Evolutionary conservation across 306 rosid species (phyloP).

Genomic region (Crotalaria pallida): DNA sequence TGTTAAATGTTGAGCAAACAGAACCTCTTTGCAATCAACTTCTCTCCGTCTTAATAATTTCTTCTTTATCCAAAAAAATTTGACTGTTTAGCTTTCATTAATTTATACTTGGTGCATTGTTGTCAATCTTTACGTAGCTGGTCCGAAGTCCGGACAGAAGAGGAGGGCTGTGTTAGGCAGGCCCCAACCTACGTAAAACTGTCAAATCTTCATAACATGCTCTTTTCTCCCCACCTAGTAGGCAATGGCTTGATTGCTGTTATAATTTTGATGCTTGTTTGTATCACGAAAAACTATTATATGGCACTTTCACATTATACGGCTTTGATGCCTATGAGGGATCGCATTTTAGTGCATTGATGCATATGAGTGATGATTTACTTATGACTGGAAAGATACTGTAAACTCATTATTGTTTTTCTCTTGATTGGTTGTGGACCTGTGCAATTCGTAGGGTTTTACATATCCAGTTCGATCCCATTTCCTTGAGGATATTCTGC

Average conservation of each 20-base stretch:
- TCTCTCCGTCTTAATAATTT: background rate
- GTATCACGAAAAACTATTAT: background rate
- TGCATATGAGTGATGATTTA: background rate
- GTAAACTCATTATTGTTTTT: conserved; percentile 18
- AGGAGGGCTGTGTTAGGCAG: no score
- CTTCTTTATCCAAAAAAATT: background rate
- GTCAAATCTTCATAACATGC: no score
- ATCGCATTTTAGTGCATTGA: conserved; percentile 9
- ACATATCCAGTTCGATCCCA: conserved; percentile 81
- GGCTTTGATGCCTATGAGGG: background rate
- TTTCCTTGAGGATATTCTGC: conserved; percentile 82
- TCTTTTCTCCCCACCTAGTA: no score
- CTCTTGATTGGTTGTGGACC: background rate
- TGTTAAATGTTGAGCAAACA: background rate
- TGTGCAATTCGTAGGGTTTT: conserved; percentile 60
- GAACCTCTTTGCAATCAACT: background rate
- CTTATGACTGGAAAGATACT: background rate
- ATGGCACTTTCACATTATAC: background rate
- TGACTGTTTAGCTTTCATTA: background rate
- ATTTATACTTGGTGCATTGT: background rate
- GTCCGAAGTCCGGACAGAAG: no score
- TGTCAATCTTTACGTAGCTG: no score
- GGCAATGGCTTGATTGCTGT: no score
- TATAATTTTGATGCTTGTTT: background rate
- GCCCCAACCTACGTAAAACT: no score